phyloP scores from a whole-genome alignment of 2,329 filamentous ascomycete genomes.

The Westerdykella sp. region DNA sequence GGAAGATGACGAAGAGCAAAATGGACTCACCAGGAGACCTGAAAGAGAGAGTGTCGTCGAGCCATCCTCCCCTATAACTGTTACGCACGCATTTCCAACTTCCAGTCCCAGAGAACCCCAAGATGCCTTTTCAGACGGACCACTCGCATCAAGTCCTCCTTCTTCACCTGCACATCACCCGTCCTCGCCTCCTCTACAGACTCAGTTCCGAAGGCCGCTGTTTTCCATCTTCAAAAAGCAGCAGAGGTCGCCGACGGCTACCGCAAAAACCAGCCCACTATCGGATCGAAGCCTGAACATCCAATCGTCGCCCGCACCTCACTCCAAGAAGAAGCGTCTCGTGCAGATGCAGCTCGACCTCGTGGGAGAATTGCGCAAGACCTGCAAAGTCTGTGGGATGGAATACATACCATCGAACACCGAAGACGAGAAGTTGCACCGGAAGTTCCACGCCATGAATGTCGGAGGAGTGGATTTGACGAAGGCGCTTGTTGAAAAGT shows the following conservation, averaged over 20 bases:
- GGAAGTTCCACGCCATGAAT: constrained; percentile 58
- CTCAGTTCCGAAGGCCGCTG: constrained; percentile 40
- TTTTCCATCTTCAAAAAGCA: constrained; percentile 43
- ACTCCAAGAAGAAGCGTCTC: constrained; percentile 34
- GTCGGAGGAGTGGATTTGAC: constrained; percentile 56
- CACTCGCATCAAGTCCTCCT: constrained; percentile 21
- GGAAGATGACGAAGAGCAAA: constrained; percentile 1
- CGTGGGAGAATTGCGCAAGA: constrained; percentile 50
- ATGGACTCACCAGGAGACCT: not conserved
- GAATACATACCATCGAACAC: constrained; percentile 57
- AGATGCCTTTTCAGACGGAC: constrained; percentile 39
- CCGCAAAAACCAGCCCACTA: constrained; percentile 12
- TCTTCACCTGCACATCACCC: constrained; percentile 25
- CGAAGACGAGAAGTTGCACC: constrained; percentile 57
- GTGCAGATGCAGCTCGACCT: constrained; percentile 58
- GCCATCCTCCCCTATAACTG: not conserved
- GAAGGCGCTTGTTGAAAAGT: constrained; percentile 50
- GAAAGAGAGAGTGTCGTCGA: not conserved
- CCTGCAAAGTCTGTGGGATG: constrained; percentile 59
- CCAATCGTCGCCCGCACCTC: constrained; percentile 19
- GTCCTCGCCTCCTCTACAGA: constrained; percentile 12
- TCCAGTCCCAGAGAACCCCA: constrained; percentile 32
- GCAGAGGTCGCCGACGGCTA: constrained; percentile 10
- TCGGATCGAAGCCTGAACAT: constrained; percentile 32
- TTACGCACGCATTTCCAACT: constrained; percentile 10